Percentiles rank a stretch among this genome's conserved stretches.
These are phyloP conservation scores for Immersiporthe knoxdaviesiana DNA, from an alignment of 2,329 filamentous ascomycete species.

Conservation along the genomic window DNA sequence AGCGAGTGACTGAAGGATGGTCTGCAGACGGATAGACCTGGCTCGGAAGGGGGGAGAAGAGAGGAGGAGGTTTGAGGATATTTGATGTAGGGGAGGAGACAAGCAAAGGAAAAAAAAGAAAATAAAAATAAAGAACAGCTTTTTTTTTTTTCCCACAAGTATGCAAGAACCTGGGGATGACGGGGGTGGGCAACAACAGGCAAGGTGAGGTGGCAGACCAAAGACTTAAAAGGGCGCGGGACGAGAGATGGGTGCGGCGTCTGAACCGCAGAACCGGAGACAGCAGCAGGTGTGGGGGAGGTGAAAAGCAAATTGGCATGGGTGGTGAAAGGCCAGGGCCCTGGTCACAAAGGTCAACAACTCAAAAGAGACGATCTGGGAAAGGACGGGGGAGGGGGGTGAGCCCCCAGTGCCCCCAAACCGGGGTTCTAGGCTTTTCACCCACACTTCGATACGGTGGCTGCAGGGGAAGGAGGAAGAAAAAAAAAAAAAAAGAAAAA, in stretches of 20 bases:
- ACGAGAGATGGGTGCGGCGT: background rate
- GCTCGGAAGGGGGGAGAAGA: background rate
- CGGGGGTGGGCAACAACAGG: background rate
- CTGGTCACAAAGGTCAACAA: background rate
- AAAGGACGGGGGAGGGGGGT: background rate
- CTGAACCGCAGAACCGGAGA: background rate
- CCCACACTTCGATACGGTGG: background rate
- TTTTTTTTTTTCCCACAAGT: background rate
- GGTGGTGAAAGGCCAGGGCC: slow-evolving; percentile 4
- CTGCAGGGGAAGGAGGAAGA: background rate
- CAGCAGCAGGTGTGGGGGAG: background rate
- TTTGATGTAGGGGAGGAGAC: background rate
- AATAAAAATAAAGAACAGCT: slow-evolving; percentile 1
- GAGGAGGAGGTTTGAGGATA: background rate
- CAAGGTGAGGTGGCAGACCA: slow-evolving; percentile 15
- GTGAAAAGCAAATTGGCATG: slow-evolving; percentile 12
- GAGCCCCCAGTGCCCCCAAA: background rate
- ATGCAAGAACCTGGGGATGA: background rate
- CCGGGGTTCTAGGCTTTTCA: slow-evolving; percentile 12
- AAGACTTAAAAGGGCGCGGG: slow-evolving; percentile 9
- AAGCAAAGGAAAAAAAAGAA: background rate
- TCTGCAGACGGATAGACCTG: background rate
- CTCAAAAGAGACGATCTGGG: slow-evolving; percentile 14
- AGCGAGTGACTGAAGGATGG: slow-evolving; percentile 3
- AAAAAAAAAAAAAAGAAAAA: background rate